Percentiles rank a stretch among this genome's conserved stretches.
Conservation (phyloP, 2,329 filamentous ascomycete genomes). For the Exophiala alcalophila region DNA sequence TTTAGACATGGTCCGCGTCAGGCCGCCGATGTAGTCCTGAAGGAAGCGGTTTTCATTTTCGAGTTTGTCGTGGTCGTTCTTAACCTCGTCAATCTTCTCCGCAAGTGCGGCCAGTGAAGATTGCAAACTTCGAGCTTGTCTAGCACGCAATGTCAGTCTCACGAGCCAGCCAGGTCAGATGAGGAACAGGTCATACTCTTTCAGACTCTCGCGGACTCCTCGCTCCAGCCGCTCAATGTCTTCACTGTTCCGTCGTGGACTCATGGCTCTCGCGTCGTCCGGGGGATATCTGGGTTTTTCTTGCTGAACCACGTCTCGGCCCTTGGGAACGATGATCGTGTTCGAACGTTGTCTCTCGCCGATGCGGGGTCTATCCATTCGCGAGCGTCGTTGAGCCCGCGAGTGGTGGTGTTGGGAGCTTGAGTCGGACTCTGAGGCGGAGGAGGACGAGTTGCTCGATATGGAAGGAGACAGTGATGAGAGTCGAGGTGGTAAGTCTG, state of each 20-base stretch:
- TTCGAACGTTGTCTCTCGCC: constrained; percentile 75
- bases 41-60: constrained; percentile 96
- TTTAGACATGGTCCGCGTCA: constrained; percentile 70
- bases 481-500: constrained; percentile 7
- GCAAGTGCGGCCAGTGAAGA: constrained; percentile 85
- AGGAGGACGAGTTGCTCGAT: constrained; percentile 39
- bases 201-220: constrained; percentile 66
- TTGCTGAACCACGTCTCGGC: constrained; percentile 69
- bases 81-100: constrained; percentile 89
- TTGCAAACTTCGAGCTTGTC: constrained; percentile 84
- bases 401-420: constrained; percentile 49
- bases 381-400: constrained; percentile 46
- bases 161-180: too few species aligned
- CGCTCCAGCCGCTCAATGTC: constrained; percentile 85
- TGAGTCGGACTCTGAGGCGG: constrained; percentile 48
- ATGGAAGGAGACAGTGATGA: constrained; percentile 25
- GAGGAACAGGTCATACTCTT: constrained; percentile 52
- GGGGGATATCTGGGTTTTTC: constrained; percentile 74
- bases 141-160: constrained; percentile 40
- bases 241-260: constrained; percentile 82
- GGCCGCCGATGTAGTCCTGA: constrained; percentile 94
- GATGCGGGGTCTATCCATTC: constrained; percentile 62
- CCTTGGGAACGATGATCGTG: constrained; percentile 76
- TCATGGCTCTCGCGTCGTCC: constrained; percentile 91
- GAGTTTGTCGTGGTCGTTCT: constrained; percentile 92